Percentiles rank a stretch among this genome's conserved stretches.
Conservation (phyloP, 306 rosid genomes). For the Potentilla sterilis region DNA sequence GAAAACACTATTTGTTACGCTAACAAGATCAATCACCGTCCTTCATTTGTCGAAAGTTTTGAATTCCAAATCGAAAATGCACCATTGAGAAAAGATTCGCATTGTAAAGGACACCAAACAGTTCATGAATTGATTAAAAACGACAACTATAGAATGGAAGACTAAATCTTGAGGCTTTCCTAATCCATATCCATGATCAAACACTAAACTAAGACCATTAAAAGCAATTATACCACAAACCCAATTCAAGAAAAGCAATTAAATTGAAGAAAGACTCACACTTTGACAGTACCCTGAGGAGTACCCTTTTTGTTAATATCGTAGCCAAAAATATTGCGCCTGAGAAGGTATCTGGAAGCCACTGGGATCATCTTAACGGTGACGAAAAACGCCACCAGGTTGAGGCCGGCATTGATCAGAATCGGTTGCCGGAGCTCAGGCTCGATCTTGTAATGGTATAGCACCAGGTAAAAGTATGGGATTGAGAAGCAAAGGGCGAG, state of each 20-base stretch:
- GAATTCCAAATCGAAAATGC: too few relatives aligned
- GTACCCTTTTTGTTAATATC: constrained; percentile 96
- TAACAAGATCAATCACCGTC: neutral
- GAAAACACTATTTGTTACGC: neutral
- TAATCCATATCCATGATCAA: constrained; percentile 8
- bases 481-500: constrained; percentile 47
- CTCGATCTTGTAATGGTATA: constrained; percentile 60
- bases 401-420: constrained; percentile 68
- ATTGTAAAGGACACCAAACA: too few relatives aligned
- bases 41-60: neutral
- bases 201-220: constrained; percentile 23
- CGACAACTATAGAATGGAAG: neutral
- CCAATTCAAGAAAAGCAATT: neutral
- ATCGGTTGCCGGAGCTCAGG: constrained; percentile 56
- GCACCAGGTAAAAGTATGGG: constrained; percentile 67
- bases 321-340: constrained; percentile 72
- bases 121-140: neutral
- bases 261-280: constrained; percentile 45
- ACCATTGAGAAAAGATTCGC: neutral
- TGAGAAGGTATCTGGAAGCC: constrained; percentile 72
- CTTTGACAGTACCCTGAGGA: constrained; percentile 70
- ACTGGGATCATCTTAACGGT: constrained; percentile 78
- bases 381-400: constrained; percentile 56
- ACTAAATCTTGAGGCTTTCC: neutral
- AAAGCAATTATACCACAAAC: neutral